phyloP scores from a whole-genome alignment of 805 yeast species.

The Blastobotrys muscicola region DNA sequence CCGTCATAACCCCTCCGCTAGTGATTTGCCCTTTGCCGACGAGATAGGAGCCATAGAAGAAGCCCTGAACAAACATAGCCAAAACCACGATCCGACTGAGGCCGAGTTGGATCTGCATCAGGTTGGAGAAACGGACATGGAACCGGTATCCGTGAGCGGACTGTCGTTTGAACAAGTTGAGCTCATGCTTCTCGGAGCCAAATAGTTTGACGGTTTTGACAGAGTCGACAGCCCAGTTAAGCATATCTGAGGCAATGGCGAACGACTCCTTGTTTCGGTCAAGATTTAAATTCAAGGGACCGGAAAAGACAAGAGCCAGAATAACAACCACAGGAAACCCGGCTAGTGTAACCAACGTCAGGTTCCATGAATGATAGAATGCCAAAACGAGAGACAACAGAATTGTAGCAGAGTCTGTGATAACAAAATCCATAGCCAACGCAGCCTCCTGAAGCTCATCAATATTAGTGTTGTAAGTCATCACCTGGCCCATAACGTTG shows the following conservation, averaged over 20 bases:
- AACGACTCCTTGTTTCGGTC: conserved; percentile 47
- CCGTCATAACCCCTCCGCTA: conserved; percentile 64
- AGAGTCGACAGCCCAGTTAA: conserved; percentile 63
- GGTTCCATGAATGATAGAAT: conserved; percentile 72
- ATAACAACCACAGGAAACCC: conserved; percentile 58
- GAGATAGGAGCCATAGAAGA: conserved; percentile 79
- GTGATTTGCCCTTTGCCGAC: conserved; percentile 41
- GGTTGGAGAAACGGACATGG: conserved; percentile 34
- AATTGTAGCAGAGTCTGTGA: conserved; percentile 45
- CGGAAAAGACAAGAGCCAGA: conserved; percentile 42
- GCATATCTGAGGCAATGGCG: conserved; percentile 45
- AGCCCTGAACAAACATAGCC: conserved; percentile 79
- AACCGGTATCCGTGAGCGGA: conserved; percentile 32
- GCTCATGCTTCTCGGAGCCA: conserved; percentile 48
- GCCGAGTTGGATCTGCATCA: conserved; percentile 47
- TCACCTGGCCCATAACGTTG: conserved; percentile 51
- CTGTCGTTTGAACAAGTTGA: conserved; percentile 30
- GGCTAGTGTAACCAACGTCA: conserved; percentile 69
- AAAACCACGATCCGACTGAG: conserved; percentile 47
- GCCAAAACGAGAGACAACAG: conserved; percentile 52
- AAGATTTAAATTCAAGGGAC: conserved; percentile 40
- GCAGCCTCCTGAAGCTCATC: conserved; percentile 64
- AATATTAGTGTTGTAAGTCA: conserved; percentile 59
- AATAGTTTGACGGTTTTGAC: conserved; percentile 52
- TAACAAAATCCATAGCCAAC: conserved; percentile 50